A percentile compares a stretch with the other conserved stretches of the same genome.
phyloP scores from a whole-genome alignment of 371 early-diverging fungal genomes.

The Smittium mucronatum region DNA sequence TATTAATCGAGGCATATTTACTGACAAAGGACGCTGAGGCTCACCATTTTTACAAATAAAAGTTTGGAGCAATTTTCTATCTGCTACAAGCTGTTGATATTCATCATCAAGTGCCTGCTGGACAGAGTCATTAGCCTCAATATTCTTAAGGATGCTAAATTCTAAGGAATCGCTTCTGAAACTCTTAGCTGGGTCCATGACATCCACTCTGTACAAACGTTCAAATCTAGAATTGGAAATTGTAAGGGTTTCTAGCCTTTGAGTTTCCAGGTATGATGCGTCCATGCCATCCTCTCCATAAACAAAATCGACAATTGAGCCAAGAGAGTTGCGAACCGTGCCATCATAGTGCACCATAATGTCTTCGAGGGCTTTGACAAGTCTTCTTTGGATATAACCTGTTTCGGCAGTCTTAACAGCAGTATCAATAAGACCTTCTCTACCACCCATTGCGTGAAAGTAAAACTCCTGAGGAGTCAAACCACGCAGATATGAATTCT shows the following conservation, averaged over 20 bases:
- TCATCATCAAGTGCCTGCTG: constrained; percentile 71
- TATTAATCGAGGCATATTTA: constrained; percentile 80
- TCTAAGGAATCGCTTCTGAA: constrained; percentile 53
- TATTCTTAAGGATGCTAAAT: constrained; percentile 44
- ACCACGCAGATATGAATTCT: constrained; percentile 97
- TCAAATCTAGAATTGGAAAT: constrained; percentile 58
- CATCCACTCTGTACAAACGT: constrained; percentile 64
- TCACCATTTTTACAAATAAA: constrained; percentile 68
- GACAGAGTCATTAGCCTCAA: constrained; percentile 52
- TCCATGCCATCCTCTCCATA: constrained; percentile 99
- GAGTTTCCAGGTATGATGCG: constrained; percentile 81
- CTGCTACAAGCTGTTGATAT: constrained; percentile 57
- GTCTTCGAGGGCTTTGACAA: constrained; percentile 98
- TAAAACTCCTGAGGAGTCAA: constrained; percentile 97
- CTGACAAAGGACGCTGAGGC: constrained; percentile 76
- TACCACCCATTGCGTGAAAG: constrained; percentile 99
- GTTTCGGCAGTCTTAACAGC: constrained; percentile 99
- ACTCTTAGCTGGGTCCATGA: constrained; percentile 41
- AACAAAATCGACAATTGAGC: constrained; percentile 86
- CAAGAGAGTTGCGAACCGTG: constrained; percentile 90
- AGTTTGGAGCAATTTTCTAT: constrained; percentile 57
- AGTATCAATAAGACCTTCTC: constrained; percentile 98
- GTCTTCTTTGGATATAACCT: constrained; percentile 98
- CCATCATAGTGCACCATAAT: constrained; percentile 97
- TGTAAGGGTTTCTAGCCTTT: constrained; percentile 55